Conservation (phyloP, 2,329 filamentous ascomycete species). For the Mycocentrospora acerina region DNA sequence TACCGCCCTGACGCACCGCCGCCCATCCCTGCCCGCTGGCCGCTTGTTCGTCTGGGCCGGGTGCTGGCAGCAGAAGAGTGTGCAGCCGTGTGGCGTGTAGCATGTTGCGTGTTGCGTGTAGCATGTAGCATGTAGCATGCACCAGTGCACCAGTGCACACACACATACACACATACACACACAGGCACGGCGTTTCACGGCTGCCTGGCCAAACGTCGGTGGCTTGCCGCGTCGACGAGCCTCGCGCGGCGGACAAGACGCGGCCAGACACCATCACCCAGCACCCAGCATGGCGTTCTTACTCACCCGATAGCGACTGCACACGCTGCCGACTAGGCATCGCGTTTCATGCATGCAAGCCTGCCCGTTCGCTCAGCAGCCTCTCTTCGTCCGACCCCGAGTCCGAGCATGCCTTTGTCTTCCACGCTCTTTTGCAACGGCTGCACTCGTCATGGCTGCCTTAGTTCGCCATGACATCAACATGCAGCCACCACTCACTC, state of each 20-base stretch:
- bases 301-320: conserved; percentile 4
- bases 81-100: too few relatives aligned
- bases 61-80: too few relatives aligned
- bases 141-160: too few relatives aligned
- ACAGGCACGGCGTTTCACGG: too few relatives aligned
- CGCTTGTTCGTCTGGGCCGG: too few relatives aligned
- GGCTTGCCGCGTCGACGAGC: background rate
- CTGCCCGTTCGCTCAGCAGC: conserved; percentile 2
- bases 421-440: conserved; percentile 10
- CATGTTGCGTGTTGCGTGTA: too few relatives aligned
- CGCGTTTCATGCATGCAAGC: conserved; percentile 6
- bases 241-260: too few relatives aligned
- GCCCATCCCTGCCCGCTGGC: too few relatives aligned
- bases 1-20: conserved; percentile 18
- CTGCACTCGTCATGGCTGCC: conserved; percentile 14
- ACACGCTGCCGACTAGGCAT: conserved; percentile 10
- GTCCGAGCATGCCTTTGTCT: background rate
- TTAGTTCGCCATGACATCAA: conserved; percentile 25
- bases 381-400: background rate
- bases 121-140: background rate
- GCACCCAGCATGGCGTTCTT: too few relatives aligned
- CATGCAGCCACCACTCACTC: conserved; percentile 10
- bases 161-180: too few relatives aligned
- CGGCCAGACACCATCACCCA: too few relatives aligned
- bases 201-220: background rate